Base-by-base conservation (phyloP, 306 rosid species). In the Echinosophora koreensis region DNA sequence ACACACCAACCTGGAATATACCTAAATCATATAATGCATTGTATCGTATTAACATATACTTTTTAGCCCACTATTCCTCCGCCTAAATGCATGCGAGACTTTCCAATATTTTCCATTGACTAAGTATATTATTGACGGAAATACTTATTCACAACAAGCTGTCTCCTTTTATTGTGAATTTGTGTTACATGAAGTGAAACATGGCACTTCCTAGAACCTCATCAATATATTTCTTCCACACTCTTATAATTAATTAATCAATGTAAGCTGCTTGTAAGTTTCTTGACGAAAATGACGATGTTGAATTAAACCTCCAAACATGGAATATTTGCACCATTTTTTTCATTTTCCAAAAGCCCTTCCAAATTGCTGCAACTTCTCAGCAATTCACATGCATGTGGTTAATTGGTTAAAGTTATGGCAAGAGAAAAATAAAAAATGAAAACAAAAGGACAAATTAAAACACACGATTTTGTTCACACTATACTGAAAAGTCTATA, bases 291-390 rank as follows among this genome's bases (percentile, higher is more conserved):
- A 62, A 80, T 22, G 60, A 18, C 15, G 28, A 18, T 7, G 32
- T 35, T 49, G 35, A 64, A 74, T 62, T 35, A 11, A 12, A 49
- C 65, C 5, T 28, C 28, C 49, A 73, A 42, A 55, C 13, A 44
- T 30, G 41, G 38, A 76, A 47, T 61, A 22, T 27, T 71, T 54
- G 77, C 66, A 17, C 54, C 10, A 15, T 37, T 35, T 0, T 56
- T 44, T 16, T 11, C 15, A 30, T 37, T 9, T 62, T 32, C 30
- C 64, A 34, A 34, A 54, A 69, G 34, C 8, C 3, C 16, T 2
- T 44, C 34, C 65, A 38, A 28, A 42, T 49, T 18, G 5, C 2
- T 17, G 80, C 17, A 80, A 60, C 84, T 74, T 80, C 84, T 44
- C 16, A 66, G 80, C 15, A 80, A 74, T 47, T 80, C 54, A 32